phyloP scores from a whole-genome alignment of 139 green algal species.

The Auxenochlorella pyrenoidosa region DNA sequence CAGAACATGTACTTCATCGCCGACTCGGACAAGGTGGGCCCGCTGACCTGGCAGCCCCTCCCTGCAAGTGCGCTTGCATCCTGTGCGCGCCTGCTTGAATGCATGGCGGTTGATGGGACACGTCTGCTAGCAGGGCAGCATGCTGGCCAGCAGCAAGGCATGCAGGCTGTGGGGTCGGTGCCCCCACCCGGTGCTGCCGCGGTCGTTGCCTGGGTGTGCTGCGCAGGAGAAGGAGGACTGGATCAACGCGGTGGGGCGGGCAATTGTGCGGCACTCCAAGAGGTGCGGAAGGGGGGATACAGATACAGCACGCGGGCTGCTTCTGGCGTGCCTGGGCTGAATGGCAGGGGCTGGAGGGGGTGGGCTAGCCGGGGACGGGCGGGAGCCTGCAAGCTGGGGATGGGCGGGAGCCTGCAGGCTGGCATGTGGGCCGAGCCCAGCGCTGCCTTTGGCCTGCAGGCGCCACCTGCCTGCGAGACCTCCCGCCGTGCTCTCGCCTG shows the following conservation, averaged over 20 bases:
- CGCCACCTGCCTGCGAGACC: not conserved
- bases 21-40: conserved; percentile 84
- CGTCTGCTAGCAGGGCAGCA: too few relatives aligned
- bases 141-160: not conserved
- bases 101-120: too few relatives aligned
- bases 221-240: conserved; percentile 98
- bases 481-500: not conserved
- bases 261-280: conserved; percentile 94
- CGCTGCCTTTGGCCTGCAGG: not conserved
- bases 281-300: conserved; percentile 41
- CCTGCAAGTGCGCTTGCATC: conserved; percentile 66
- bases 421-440: not conserved
- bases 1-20: conserved; percentile 95
- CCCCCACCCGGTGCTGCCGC: not conserved
- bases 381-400: too few relatives aligned
- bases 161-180: not conserved
- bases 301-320: too few relatives aligned
- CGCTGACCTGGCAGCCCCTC: not conserved
- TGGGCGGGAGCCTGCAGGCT: too few relatives aligned
- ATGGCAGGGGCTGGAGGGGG: too few relatives aligned
- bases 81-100: too few relatives aligned
- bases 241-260: conserved; percentile 97
- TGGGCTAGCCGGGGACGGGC: not conserved
- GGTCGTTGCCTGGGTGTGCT: not conserved
- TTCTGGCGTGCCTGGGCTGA: too few relatives aligned